Evolutionary conservation across 1,139 yeast genomes (phyloP).

Genomic region (Taphrina deformans): DNA sequence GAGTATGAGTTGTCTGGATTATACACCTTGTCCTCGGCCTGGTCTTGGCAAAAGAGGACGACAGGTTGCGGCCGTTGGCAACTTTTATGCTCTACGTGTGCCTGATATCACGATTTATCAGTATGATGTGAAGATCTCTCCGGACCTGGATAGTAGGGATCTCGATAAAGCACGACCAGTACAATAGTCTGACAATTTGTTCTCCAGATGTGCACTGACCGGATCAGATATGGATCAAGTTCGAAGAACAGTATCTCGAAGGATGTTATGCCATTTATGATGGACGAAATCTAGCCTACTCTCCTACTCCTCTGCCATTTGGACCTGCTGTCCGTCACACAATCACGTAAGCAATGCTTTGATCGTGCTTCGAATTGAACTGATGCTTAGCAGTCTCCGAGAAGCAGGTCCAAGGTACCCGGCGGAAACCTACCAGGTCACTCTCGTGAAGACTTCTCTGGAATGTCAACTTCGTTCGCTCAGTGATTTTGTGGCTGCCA

Average conservation of each 20-base stretch:
- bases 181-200: no score
- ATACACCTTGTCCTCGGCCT: not conserved
- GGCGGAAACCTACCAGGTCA: constrained; percentile 15
- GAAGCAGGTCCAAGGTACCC: constrained; percentile 19
- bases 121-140: constrained; percentile 33
- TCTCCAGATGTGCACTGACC: no score
- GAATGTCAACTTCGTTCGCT: constrained; percentile 33
- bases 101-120: constrained; percentile 36
- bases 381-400: no score
- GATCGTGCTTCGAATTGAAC: no score
- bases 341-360: constrained; percentile 7
- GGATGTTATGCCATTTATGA: constrained; percentile 13
- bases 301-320: constrained; percentile 21
- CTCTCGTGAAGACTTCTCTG: constrained; percentile 26
- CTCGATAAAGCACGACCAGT: constrained; percentile 15
- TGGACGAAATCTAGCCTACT: constrained; percentile 26
- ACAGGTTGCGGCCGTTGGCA: constrained; percentile 15
- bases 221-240: constrained; percentile 24
- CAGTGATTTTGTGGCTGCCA: constrained; percentile 33
- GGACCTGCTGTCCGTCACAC: constrained; percentile 18
- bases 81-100: constrained; percentile 29
- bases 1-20: not conserved
- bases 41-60: constrained; percentile 13
- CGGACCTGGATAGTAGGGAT: not conserved
- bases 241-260: constrained; percentile 11